Base-by-base conservation (phyloP, 1,139 yeast genomes). In the Debaryomyces nepalensis region DNA sequence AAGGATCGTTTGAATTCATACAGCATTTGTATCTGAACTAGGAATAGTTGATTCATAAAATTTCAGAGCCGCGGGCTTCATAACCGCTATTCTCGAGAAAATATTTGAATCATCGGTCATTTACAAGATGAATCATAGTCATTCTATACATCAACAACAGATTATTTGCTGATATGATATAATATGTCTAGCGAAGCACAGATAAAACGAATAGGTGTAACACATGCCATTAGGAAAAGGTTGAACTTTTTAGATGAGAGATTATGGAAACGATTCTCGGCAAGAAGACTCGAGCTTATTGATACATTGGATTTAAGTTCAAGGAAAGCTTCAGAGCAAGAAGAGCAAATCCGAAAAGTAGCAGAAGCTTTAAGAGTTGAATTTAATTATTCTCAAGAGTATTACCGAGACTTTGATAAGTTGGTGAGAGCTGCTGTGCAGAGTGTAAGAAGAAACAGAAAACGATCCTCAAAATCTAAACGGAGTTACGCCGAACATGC, bases 361-460 rank as follows among this genome's bases (percentile, higher is more conserved):
- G 96, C 98, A 0, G 79, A 81, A 44, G 75, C 82, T 5, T 68
- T 93, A 40, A 69, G 96, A 51, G 67, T 71, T 2, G 98, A 93
- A 65, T 93, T 88, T 56, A 79, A 81, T 11, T 91, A 84, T 58
- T 78, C 83, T 1, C 66, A 64, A 6, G 77, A 76, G 3, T 71
- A 78, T 21, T 66, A 81, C 27, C 66, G 71, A 1, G 98, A 91
- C 52, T 91, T 93, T 59, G 96, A 90, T 61, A 86, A 85, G 60
- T 75, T 93, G 33, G 97, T 93, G 0, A 71, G 97, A 24, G 96
- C 97, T 2, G 98, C 97, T 0, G 85, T 93, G 20, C 99, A 93
- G 49, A 70, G 77, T 47, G 79, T 71, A 2, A 50, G 79, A 36
- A 54, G 79, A 39, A 74, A 74, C 49, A 53, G 79, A 16, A 74